These are phyloP conservation scores for Yarrowia sp. DNA, from an alignment of 805 yeast species.

Conservation along the genomic window DNA sequence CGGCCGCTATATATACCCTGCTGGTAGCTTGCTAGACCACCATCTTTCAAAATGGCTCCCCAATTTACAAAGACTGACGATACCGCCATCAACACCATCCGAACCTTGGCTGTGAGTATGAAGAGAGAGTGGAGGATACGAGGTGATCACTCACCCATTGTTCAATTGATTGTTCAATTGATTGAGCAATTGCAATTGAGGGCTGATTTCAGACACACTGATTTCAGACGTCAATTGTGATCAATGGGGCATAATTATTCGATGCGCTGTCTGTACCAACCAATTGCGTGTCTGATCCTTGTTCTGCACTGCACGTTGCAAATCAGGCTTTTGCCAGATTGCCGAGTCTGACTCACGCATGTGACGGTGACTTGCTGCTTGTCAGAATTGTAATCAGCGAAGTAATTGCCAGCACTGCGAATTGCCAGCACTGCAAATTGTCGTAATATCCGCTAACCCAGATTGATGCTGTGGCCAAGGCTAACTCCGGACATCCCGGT, in stretches of 20 bases:
- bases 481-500: slow-evolving; percentile 98
- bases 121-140: too few relatives aligned
- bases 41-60: slow-evolving; percentile 43
- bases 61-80: slow-evolving; percentile 65
- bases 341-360: slow-evolving; percentile 13
- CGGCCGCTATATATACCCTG: slow-evolving; percentile 33
- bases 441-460: slow-evolving; percentile 39
- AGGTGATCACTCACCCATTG: too few relatives aligned
- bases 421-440: too few relatives aligned
- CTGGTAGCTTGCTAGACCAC: slow-evolving; percentile 13
- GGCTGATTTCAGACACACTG: not conserved
- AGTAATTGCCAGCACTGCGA: too few relatives aligned
- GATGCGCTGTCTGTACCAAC: not conserved
- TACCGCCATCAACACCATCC: slow-evolving; percentile 83
- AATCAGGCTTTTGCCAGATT: not conserved
- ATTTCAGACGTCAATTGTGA: too few relatives aligned
- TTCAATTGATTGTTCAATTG: not conserved
- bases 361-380: too few relatives aligned
- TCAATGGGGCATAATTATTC: too few relatives aligned
- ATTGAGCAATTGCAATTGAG: not conserved
- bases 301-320: slow-evolving; percentile 11
- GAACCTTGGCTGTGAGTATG: slow-evolving; percentile 71
- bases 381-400: too few relatives aligned
- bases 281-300: not conserved
- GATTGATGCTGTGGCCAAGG: slow-evolving; percentile 83